Evolutionary conservation across 2,329 filamentous ascomycete species (phyloP).

Genomic region (Xylaria sp.): DNA sequence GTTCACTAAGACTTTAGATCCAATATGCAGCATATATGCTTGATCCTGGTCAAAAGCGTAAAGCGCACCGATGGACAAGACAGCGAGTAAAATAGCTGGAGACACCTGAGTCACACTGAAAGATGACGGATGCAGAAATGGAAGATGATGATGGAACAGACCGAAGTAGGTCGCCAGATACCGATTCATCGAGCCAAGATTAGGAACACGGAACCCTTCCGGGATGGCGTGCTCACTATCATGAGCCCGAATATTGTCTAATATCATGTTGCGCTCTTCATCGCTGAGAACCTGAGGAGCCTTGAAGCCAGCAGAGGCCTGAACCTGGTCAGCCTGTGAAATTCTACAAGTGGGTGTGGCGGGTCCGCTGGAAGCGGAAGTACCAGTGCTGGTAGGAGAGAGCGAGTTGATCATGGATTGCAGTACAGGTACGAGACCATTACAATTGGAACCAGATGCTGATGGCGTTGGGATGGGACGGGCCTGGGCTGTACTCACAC

Average conservation of each 20-base stretch:
- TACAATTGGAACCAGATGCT: conserved; percentile 66
- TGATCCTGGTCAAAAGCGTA: conserved; percentile 98
- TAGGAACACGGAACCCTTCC: conserved; percentile 89
- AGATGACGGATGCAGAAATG: conserved; percentile 92
- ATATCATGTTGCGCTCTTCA: conserved; percentile 83
- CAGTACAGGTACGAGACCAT: conserved; percentile 71
- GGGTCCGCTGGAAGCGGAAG: conserved; percentile 46
- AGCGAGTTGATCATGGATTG: conserved; percentile 79
- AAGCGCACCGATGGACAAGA: conserved; percentile 92
- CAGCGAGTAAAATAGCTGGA: conserved; percentile 84
- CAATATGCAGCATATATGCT: conserved; percentile 96
- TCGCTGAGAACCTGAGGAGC: conserved; percentile 86
- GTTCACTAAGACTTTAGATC: conserved; percentile 95
- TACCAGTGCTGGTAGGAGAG: conserved; percentile 73
- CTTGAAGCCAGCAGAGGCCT: conserved; percentile 73
- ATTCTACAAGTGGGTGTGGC: conserved; percentile 55
- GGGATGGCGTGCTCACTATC: conserved; percentile 86
- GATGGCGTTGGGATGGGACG: conserved; percentile 71
- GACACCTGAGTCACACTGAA: conserved; percentile 85
- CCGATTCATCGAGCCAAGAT: conserved; percentile 82
- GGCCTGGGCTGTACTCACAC: conserved; percentile 65
- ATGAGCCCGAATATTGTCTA: conserved; percentile 84
- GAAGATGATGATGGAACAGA: conserved; percentile 95
- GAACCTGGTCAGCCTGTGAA: conserved; percentile 74
- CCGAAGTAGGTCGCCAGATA: conserved; percentile 97